A percentile compares a stretch with the other conserved stretches of the same genome.
phyloP scores from a whole-genome alignment of 2,329 filamentous ascomycete genomes.

The Neofusicoccum kwambonambiense region DNA sequence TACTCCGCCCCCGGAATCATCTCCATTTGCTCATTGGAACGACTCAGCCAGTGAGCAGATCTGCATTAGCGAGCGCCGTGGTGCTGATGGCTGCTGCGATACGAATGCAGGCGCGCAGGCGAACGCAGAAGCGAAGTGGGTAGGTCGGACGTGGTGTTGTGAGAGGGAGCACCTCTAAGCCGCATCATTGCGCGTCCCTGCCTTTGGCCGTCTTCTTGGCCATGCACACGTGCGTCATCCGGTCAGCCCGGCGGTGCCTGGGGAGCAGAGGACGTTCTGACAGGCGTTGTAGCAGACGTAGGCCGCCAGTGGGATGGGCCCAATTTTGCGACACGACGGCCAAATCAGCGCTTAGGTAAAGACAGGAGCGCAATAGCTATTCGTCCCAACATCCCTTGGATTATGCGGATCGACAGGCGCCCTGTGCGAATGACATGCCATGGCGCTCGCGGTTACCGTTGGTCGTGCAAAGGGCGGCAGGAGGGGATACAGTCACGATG shows the following conservation, averaged over 20 bases:
- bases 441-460: neutral
- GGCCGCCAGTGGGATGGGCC: neutral
- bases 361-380: neutral
- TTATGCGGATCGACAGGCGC: neutral
- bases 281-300: neutral
- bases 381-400: neutral
- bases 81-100: neutral
- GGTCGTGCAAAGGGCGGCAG: neutral
- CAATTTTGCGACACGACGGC: neutral
- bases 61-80: neutral
- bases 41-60: neutral
- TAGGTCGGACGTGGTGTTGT: neutral
- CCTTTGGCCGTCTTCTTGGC: neutral
- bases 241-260: slow-evolving; percentile 4
- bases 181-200: slow-evolving; percentile 13
- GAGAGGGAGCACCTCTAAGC: neutral
- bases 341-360: neutral
- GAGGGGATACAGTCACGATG: neutral
- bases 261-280: neutral
- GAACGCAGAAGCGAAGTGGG: neutral
- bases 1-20: neutral
- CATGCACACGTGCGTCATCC: slow-evolving; percentile 7
- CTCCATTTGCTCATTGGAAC: neutral
- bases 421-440: neutral
- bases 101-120: neutral